Base-by-base conservation (phyloP, 75 land plant species). In the Cupressus sempervirens region DNA sequence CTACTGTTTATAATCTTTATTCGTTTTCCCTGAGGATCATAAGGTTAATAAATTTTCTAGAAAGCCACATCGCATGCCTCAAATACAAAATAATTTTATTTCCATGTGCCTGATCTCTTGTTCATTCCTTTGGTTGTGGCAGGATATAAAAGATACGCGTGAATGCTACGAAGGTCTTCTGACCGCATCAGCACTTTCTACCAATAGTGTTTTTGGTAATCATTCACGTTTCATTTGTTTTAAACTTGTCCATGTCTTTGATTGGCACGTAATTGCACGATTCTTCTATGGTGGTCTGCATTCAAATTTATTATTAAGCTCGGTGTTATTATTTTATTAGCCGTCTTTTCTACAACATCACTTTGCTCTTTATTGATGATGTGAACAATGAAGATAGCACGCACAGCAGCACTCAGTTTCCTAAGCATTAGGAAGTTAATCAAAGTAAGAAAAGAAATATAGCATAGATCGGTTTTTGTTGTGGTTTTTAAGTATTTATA, bases 141-240 rank as follows among this genome's bases (percentile, higher is more conserved):
- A 93, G 94, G 93, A 93, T 16, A 90, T 93, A 88, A 85, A 87
- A 62, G 91, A 90, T 72, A 93, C 91, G 93, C 88, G 87, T 74
- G 88, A 87, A 36, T 93, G 91, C 89, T 93, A 93, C 85, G 94
- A 93, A 84, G 85, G 91, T 76, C 89, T 93, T 80, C 88, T 93
- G 23, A 85, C 90, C 76, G 94, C 93, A 32, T 92, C 94, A 76
- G 93, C 93, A 67, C 89, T 90, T 2, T 89, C 94, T 32, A 86
- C 94, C 40, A 93, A 93, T 83, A 86, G 90, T 90, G 94, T 91
- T 75, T 90, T 87, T 87, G 94, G 94, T 93, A 90, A 40, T 36
- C 68, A 8, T 41, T 82, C 82, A 13, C 58, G 16, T 34, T 16
- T 11, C 12, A 58, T 23, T 68, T 58, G 15, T n/a, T 38, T 38